These are phyloP conservation scores for Teratosphaeria viscida DNA, from an alignment of 2,329 filamentous ascomycete species.

Conservation along the genomic window DNA sequence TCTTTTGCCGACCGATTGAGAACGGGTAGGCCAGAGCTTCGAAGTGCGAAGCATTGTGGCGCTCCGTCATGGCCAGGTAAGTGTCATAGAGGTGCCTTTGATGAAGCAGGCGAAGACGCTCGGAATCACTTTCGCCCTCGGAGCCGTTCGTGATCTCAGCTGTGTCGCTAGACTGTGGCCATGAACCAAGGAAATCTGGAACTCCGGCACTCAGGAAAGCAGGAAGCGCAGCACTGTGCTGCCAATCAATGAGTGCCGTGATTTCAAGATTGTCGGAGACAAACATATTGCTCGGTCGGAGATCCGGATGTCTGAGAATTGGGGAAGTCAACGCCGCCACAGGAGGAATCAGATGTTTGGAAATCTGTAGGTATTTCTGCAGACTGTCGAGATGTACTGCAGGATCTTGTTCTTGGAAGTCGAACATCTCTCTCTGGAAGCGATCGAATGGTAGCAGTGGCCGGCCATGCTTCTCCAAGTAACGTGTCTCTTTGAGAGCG, in stretches of 20 bases:
- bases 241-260: constrained; percentile 32
- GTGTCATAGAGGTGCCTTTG: constrained; percentile 3
- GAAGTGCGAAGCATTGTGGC: constrained; percentile 9
- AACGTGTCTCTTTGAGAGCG: constrained; percentile 25
- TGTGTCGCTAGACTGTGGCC: not conserved
- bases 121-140: not conserved
- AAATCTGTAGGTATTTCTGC: constrained; percentile 20
- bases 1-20: constrained; percentile 12
- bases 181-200: constrained; percentile 31
- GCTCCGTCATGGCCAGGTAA: constrained; percentile 9
- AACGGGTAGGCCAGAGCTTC: constrained; percentile 10
- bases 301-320: constrained; percentile 12
- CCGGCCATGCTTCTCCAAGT: constrained; percentile 19
- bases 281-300: constrained; percentile 27
- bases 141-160: not conserved
- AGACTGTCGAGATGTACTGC: constrained; percentile 21
- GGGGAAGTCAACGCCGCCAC: constrained; percentile 7
- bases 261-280: constrained; percentile 18
- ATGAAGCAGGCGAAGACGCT: not conserved
- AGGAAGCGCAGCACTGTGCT: constrained; percentile 28
- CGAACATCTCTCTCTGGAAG: constrained; percentile 23
- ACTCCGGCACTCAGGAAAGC: constrained; percentile 21
- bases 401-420: constrained; percentile 21
- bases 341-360: constrained; percentile 16
- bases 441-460: constrained; percentile 24